Conservation (phyloP, 1,284 basidiomycete genomes). For the Lignosus rhinocerotis region DNA sequence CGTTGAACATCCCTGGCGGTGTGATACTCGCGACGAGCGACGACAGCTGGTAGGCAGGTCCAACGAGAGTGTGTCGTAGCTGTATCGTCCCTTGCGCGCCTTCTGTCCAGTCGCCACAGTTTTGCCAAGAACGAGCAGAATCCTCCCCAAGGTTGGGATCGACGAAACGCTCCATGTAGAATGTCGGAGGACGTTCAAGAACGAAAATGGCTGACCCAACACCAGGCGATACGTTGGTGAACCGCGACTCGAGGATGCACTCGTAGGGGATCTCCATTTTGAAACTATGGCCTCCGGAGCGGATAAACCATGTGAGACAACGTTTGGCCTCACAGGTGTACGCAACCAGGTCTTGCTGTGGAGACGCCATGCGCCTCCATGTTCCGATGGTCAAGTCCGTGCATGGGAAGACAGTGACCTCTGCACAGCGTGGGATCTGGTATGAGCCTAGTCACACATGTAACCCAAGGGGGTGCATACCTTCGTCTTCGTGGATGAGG, state of each 20-base stretch:
- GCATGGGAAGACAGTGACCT: slow-evolving; percentile 74
- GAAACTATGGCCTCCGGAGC: slow-evolving; percentile 69
- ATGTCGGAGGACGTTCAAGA: slow-evolving; percentile 64
- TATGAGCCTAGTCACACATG: not conserved
- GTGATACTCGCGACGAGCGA: slow-evolving; percentile 57
- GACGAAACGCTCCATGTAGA: slow-evolving; percentile 58
- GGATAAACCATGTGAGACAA: slow-evolving; percentile 76
- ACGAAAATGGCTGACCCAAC: slow-evolving; percentile 60
- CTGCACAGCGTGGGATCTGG: slow-evolving; percentile 37
- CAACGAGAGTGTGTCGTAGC: slow-evolving; percentile 65
- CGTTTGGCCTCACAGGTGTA: slow-evolving; percentile 68
- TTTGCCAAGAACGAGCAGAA: slow-evolving; percentile 56
- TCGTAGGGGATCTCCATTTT: slow-evolving; percentile 82
- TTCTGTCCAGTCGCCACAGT: slow-evolving; percentile 77
- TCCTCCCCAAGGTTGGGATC: slow-evolving; percentile 35
- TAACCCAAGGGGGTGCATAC: slow-evolving; percentile 31
- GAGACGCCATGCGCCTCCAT: slow-evolving; percentile 71
- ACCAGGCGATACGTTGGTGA: slow-evolving; percentile 55
- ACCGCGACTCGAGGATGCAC: slow-evolving; percentile 56
- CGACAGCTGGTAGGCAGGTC: slow-evolving; percentile 61
- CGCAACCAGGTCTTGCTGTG: slow-evolving; percentile 67
- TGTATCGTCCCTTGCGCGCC: slow-evolving; percentile 67
- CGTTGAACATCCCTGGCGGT: slow-evolving; percentile 36
- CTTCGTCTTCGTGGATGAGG: slow-evolving; percentile 70
- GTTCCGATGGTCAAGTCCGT: slow-evolving; percentile 70